Conservation (phyloP, 1,139 yeast species). For the Geotrichum carabidarum region DNA sequence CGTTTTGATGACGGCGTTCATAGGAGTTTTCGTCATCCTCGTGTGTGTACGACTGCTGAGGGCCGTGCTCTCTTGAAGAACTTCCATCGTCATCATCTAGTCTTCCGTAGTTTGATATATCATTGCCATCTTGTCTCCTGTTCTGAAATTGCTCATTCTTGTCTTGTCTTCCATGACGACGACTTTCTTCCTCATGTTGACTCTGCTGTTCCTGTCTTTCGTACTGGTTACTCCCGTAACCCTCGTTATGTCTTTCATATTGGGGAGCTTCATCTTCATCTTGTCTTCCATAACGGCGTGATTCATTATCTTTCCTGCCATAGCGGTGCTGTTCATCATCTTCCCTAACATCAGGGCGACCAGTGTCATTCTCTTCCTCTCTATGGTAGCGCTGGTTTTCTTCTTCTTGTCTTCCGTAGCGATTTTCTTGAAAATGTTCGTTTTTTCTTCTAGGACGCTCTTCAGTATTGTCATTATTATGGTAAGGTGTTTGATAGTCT, state of each 20-base stretch:
- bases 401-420: not conserved
- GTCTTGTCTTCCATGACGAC: not conserved
- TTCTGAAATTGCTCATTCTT: not conserved
- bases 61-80: not conserved
- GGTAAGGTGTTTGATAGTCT: not conserved
- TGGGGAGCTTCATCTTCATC: not conserved
- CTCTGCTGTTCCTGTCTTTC: not conserved
- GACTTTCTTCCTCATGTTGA: too few relatives aligned
- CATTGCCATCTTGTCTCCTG: not conserved
- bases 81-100: not conserved
- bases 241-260: not conserved
- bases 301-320: slow-evolving; percentile 2
- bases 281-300: not conserved
- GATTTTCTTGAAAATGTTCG: too few relatives aligned
- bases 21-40: not conserved
- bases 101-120: not conserved
- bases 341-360: not conserved
- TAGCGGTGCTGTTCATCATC: not conserved
- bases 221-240: not conserved
- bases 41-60: not conserved
- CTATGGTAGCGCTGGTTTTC: not conserved
- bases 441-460: not conserved
- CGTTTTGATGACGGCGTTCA: not conserved
- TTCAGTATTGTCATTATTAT: not conserved
- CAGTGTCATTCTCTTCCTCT: not conserved